Evolutionary conservation across 306 rosid species (phyloP).

Genomic region (Astragalus membranaceus): DNA sequence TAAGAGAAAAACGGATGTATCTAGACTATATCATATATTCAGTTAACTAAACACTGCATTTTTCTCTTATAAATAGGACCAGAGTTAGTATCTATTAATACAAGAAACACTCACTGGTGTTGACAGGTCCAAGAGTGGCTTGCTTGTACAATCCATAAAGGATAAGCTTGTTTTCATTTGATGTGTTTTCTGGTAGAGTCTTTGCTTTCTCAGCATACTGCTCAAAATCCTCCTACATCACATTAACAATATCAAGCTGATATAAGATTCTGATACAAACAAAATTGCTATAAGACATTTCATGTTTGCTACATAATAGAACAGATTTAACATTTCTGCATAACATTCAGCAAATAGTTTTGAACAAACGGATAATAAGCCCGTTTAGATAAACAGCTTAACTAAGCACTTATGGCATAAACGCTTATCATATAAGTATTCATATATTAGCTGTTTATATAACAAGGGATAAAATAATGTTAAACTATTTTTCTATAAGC

Average conservation of each 20-base stretch:
- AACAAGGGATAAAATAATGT: too few relatives aligned
- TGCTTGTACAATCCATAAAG: constrained; percentile 92
- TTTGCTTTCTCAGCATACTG: constrained; percentile 75
- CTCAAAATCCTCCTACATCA: constrained; percentile 92
- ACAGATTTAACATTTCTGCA: not conserved
- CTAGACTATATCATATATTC: too few relatives aligned
- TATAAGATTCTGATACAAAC: not conserved
- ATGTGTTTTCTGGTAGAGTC: constrained; percentile 56
- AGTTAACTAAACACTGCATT: too few relatives aligned
- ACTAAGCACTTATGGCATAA: too few relatives aligned
- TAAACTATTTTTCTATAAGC: too few relatives aligned
- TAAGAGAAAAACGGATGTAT: too few relatives aligned
- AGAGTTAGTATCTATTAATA: constrained; percentile 9
- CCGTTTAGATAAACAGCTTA: too few relatives aligned
- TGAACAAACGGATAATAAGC: too few relatives aligned
- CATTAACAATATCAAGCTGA: not conserved
- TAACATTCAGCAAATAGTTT: not conserved
- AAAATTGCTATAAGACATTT: not conserved
- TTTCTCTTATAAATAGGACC: too few relatives aligned
- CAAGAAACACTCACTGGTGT: constrained; percentile 47
- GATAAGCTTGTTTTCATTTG: constrained; percentile 70
- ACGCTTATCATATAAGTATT: too few relatives aligned
- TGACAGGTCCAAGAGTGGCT: constrained; percentile 79
- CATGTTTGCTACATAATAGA: not conserved
- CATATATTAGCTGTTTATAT: too few relatives aligned